Conservation (phyloP, 768 basidiomycete genomes). For the Amanita brunnescens region DNA sequence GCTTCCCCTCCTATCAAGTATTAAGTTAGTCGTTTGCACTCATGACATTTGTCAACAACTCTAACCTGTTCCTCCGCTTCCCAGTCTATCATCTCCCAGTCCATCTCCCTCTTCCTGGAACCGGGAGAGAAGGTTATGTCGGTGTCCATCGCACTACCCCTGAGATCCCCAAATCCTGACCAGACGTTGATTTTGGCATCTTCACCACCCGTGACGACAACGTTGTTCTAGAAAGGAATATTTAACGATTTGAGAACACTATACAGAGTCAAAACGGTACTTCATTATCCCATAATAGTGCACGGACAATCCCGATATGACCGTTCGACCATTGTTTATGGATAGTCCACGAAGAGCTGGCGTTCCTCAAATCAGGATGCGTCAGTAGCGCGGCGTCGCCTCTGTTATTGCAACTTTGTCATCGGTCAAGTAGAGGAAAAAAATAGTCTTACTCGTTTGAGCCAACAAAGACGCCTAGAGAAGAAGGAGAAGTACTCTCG, state of each 20-base stretch:
- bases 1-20: slow-evolving; percentile 1
- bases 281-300: slow-evolving; percentile 46
- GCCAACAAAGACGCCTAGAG: slow-evolving; percentile 53
- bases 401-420: slow-evolving; percentile 20
- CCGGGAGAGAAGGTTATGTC: neutral
- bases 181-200: slow-evolving; percentile 39
- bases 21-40: neutral
- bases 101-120: neutral
- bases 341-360: slow-evolving; percentile 38
- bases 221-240: slow-evolving; percentile 22
- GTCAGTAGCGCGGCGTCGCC: slow-evolving; percentile 53
- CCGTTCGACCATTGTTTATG: slow-evolving; percentile 45
- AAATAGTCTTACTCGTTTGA: slow-evolving; percentile 52
- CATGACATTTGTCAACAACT: neutral
- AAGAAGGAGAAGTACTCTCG: slow-evolving; percentile 23
- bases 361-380: slow-evolving; percentile 27
- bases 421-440: neutral
- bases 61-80: slow-evolving; percentile 2
- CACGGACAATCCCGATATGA: slow-evolving; percentile 50
- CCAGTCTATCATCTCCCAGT: slow-evolving; percentile 7
- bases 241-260: neutral
- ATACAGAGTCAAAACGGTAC: slow-evolving; percentile 18
- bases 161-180: slow-evolving; percentile 19
- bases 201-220: slow-evolving; percentile 43
- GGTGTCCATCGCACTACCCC: slow-evolving; percentile 15